A percentile compares a stretch with the other conserved stretches of the same genome.
Conservation (phyloP, 306 rosid genomes). For the Heteromeles arbutifolia region DNA sequence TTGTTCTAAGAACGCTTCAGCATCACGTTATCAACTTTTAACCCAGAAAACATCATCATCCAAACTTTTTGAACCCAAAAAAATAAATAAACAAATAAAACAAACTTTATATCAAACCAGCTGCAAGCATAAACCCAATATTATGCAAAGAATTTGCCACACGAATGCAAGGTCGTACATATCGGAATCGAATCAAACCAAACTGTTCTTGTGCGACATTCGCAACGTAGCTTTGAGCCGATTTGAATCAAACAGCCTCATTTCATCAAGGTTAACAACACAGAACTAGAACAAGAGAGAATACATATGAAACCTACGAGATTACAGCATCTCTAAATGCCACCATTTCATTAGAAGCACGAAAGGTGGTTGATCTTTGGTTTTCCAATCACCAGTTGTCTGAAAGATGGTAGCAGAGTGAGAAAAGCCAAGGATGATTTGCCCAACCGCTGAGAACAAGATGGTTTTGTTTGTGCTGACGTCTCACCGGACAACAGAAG, state of each 20-base stretch:
- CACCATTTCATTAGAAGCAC: neutral
- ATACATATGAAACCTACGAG: neutral
- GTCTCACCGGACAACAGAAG: constrained; percentile 54
- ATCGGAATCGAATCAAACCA: neutral
- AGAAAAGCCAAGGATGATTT: constrained; percentile 93
- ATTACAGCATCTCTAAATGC: neutral
- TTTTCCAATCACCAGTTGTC: no score
- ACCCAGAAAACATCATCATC: neutral
- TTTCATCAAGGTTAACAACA: neutral
- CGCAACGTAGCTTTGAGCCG: neutral
- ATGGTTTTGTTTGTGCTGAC: neutral
- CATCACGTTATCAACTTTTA: neutral
- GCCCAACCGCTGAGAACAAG: constrained; percentile 44
- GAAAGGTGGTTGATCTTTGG: neutral
- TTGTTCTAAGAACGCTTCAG: neutral
- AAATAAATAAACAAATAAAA: neutral
- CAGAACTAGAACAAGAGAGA: neutral
- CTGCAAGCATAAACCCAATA: neutral
- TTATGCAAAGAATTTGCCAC: neutral
- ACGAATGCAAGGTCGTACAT: neutral
- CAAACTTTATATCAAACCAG: neutral
- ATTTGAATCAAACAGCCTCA: neutral
- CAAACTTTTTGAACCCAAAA: neutral
- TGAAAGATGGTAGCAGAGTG: neutral
- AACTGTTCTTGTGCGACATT: neutral